Conservation (phyloP, 805 yeast genomes). For the Candida berthetii region DNA sequence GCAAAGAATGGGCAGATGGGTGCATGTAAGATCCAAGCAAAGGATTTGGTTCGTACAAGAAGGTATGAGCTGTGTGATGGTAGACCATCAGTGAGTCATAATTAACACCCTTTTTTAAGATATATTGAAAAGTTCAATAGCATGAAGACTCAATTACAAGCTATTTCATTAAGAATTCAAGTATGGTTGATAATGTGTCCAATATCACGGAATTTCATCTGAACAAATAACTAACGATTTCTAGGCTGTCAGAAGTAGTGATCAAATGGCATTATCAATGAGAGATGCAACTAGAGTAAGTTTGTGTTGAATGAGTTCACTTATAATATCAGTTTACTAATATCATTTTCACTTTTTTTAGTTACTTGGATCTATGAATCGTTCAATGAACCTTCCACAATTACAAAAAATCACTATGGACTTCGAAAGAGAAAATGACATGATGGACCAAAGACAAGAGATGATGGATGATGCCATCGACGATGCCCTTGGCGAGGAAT, state of each 20-base stretch:
- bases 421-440: constrained; percentile 87
- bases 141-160: constrained; percentile 96
- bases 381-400: constrained; percentile 86
- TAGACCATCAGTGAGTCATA: background rate
- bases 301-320: background rate
- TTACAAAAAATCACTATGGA: constrained; percentile 89
- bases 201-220: too few relatives aligned
- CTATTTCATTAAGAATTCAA: constrained; percentile 86
- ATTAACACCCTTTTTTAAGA: constrained; percentile 1
- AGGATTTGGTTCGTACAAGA: constrained; percentile 87
- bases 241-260: constrained; percentile 75
- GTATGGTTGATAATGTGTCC: background rate
- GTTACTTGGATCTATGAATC: constrained; percentile 79
- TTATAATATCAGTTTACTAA: too few relatives aligned
- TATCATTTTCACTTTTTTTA: too few relatives aligned
- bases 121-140: constrained; percentile 81
- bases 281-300: constrained; percentile 71
- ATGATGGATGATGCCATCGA: constrained; percentile 98
- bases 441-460: constrained; percentile 98
- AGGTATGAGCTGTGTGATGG: constrained; percentile 23
- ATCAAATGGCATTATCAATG: constrained; percentile 94
- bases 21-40: constrained; percentile 92
- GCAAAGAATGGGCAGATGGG: constrained; percentile 87
- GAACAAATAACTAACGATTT: too few relatives aligned
- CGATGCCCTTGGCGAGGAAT: constrained; percentile 90